Base-by-base conservation (phyloP, 108 stramenopile species). In the Cyclotella atomus region DNA sequence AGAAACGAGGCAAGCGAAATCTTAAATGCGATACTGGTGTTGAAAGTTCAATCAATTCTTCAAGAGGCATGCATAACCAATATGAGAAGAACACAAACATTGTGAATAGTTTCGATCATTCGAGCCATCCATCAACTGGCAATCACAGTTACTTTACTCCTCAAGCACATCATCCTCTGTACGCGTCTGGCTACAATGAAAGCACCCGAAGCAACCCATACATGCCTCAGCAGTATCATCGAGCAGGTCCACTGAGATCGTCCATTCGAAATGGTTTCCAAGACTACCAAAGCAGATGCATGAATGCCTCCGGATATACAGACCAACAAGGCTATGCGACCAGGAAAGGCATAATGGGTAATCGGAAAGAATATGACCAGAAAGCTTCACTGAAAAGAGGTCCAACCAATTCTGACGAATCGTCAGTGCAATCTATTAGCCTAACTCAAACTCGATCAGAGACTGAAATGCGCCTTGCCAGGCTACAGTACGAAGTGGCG, bases 1-100 rank as follows among this genome's bases (percentile, higher is more conserved):
- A 81, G 23, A 88, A 82, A 59, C 82, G 64, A 33, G 60, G 19
- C 10, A 61, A 61, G 12, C 25, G 36, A 36, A 61, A 36, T 1
- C 60, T 43, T 21, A 23, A 12, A 21, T 43, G 60, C 41, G 60
- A 61, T 19, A 61, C 60, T n/a, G 32, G 38, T 41, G 38, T 12
- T 9, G 12, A 7, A 41, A 41, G 38, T 9, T 41, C 38, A 41
- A 41, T 7, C n/a, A 10, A 49, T 4, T 49, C n/a, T 4, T n/a
- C 16, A 49, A n/a, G 47, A n/a, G 47, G 60, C 47, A 49, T 41
- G 38, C 12, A 41, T 41, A n/a, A n/a, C n/a, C n/a, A n/a, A n/a
- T 41, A 41, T 12, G 38, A 41, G 38, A 6, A 41, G 38, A 41
- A 41, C 38, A 41, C 38, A 41, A 9, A 6, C 6, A 41, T n/a